Evolutionary conservation across 169 alveolate genomes (phyloP).

Genomic region (Ichthyophthirius multifiliis): DNA sequence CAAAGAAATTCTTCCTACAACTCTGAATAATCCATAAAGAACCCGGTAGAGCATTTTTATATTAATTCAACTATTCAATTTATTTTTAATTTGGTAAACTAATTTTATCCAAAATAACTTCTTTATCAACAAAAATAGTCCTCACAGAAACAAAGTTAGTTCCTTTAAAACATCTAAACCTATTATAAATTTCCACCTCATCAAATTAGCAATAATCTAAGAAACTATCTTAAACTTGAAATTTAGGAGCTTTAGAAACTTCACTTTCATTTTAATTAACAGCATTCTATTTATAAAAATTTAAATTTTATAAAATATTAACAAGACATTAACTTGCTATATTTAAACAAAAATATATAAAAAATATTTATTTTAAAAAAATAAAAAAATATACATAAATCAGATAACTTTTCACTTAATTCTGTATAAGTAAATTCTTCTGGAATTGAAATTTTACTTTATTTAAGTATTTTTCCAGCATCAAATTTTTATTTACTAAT

Average conservation of each 20-base stretch:
- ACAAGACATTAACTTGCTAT: background rate
- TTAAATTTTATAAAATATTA: background rate
- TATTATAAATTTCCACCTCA: background rate
- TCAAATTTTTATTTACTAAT: slow-evolving; percentile 62
- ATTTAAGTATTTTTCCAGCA: slow-evolving; percentile 57
- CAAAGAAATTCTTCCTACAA: background rate
- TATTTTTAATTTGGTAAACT: background rate
- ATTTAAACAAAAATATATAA: no score
- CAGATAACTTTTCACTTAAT: slow-evolving; percentile 4
- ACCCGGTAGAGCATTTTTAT: background rate
- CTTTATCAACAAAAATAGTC: background rate
- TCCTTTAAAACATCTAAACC: slow-evolving; percentile 3
- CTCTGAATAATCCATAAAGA: background rate
- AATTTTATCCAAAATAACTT: background rate
- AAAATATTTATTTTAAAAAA: background rate
- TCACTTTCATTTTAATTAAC: background rate
- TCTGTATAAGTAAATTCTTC: slow-evolving; percentile 5
- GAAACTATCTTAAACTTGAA: background rate
- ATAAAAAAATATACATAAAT: slow-evolving; percentile 17
- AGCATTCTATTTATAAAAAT: background rate
- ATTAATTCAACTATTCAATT: background rate
- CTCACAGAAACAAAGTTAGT: slow-evolving; percentile 6
- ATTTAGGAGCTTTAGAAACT: background rate
- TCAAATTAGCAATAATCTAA: background rate
- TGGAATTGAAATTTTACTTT: background rate